Evolutionary conservation across 345 rosid genomes (phyloP).

Genomic region (Gossypium thurberi): DNA sequence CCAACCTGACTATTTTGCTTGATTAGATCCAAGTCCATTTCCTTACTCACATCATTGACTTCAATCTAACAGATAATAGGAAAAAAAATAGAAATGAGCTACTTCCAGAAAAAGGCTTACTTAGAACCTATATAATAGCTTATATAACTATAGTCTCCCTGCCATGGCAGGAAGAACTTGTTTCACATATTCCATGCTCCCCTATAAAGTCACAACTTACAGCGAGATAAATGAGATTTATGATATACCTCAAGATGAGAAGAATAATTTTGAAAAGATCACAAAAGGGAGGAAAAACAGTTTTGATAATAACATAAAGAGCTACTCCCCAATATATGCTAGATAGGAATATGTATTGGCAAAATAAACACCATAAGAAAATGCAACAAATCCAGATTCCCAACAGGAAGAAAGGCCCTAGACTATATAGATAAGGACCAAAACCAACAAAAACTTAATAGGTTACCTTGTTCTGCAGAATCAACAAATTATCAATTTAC

Average conservation of each 20-base stretch:
- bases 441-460: not conserved
- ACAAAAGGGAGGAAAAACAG: not conserved
- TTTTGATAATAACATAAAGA: not conserved
- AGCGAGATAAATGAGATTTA: not conserved
- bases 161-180: slow-evolving; percentile 1
- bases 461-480: not conserved
- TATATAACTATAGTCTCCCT: not conserved
- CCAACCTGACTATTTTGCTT: slow-evolving; percentile 94
- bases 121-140: not conserved
- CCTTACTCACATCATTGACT: slow-evolving; percentile 95
- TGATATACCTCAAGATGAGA: not conserved
- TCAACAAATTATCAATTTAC: not conserved
- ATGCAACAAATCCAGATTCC: slow-evolving; percentile 8
- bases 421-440: not conserved
- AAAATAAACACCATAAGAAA: not conserved
- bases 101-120: not conserved
- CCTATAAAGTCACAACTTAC: not conserved
- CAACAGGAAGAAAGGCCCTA: not conserved
- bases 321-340: not conserved
- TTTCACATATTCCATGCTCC: slow-evolving; percentile 4
- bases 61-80: slow-evolving; percentile 55
- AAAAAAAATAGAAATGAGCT: not conserved
- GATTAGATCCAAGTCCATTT: slow-evolving; percentile 98
- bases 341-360: not conserved
- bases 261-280: not conserved